A percentile compares a stretch with the other conserved stretches of the same genome.
These are phyloP conservation scores for Salix suchowensis DNA, from an alignment of 345 rosid species.

Conservation along the genomic window DNA sequence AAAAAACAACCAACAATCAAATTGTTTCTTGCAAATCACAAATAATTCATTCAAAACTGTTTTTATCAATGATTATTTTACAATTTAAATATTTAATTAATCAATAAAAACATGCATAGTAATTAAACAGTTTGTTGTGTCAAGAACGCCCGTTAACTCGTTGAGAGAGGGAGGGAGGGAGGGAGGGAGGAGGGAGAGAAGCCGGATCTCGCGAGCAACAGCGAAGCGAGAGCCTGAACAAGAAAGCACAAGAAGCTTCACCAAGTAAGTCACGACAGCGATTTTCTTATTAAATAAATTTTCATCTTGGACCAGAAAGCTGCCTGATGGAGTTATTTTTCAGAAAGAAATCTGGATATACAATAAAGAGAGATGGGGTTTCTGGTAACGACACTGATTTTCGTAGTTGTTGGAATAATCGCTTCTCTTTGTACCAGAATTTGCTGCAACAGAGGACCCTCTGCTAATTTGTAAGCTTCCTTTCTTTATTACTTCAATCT, in stretches of 20 bases:
- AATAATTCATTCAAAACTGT: too few relatives aligned
- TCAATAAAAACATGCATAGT: too few relatives aligned
- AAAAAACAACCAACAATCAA: too few relatives aligned
- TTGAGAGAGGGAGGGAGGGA: background rate
- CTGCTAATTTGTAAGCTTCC: conserved; percentile 72
- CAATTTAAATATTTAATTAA: too few relatives aligned
- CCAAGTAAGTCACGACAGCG: background rate
- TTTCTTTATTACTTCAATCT: background rate
- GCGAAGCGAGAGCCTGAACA: background rate
- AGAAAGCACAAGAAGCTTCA: background rate
- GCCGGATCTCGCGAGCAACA: background rate
- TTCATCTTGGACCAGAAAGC: background rate
- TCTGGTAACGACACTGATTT: conserved; percentile 72
- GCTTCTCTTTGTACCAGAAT: conserved; percentile 75
- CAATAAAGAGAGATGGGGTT: conserved; percentile 61
- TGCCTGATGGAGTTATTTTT: background rate
- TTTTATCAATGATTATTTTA: too few relatives aligned
- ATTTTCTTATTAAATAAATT: background rate
- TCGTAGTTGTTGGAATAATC: conserved; percentile 72
- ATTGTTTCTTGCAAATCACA: too few relatives aligned
- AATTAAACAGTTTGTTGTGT: too few relatives aligned
- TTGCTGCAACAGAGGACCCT: conserved; percentile 87
- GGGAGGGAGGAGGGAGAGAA: background rate
- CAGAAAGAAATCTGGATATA: conserved; percentile 7
- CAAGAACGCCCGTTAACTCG: too few relatives aligned